Evolutionary conservation across 73 alveolate species (phyloP), one percentile per base, ranked within the genome.

Genomic region (Paraurostyla sp.): DNA sequence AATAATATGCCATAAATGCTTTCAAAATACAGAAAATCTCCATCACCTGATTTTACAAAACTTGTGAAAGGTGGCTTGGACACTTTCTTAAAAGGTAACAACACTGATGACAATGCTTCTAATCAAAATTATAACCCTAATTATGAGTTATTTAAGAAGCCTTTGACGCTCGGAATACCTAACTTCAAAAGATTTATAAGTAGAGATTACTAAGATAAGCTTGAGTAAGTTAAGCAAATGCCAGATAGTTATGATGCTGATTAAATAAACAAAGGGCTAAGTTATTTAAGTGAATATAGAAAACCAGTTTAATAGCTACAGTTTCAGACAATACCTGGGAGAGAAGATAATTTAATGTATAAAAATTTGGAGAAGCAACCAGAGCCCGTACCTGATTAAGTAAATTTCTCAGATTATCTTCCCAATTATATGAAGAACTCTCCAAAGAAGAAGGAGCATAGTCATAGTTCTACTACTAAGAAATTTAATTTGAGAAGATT

Each of bases 11-110:
- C 86, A 45, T 52, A 15, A 3, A 49, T 49, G 4, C 25, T 73
- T 16, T 48, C 71, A 13, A 73, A 73, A 27, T 73, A 73, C 29
- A 40, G 11, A 25, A 73, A 73, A 45, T 22, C 71, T 11, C 71
- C 86, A 16, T 48, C 86, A 2, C 86, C 86, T 13, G 86, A 73
- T 27, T 73, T 73, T 73, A 25, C 86, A 45, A 73, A 49, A 36
- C 23, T 56, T 13, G 27, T 71, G 18, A 65, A 65, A 65, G 82
- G 82, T 3, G 6, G 22, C 27, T 73, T 73, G 32, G 71, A 48
- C 20, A 15, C 48, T 0, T 18, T 48, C 23, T 43, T 73, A 3
- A 16, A 16, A 50, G 46, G 46, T 73, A 36, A 6, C 20, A 32
- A 51, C 2, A 1, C 32, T 22, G 3, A 45, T 11, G 86, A 73